Evolutionary conservation across 2,329 filamentous ascomycete species (phyloP).

Genomic region (Sphaerostilbella broomeana): DNA sequence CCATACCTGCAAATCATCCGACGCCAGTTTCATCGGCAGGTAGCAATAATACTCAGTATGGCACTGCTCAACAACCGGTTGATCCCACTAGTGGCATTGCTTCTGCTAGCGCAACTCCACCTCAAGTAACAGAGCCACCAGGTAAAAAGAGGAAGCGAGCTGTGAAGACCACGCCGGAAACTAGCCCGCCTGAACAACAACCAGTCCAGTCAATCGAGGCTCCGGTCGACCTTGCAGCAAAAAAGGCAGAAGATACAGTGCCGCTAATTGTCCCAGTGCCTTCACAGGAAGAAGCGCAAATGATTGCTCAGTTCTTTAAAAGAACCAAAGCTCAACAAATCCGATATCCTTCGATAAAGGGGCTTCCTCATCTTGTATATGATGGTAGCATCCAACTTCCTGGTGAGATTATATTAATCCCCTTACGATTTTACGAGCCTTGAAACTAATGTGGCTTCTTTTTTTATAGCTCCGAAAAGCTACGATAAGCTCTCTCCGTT

Average conservation of each 20-base stretch:
- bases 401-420: conserved; percentile 14
- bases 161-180: conserved; percentile 23
- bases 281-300: conserved; percentile 27
- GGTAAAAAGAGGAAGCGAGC: conserved; percentile 35
- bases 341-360: conserved; percentile 33
- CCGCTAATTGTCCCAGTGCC: conserved; percentile 25
- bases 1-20: conserved; percentile 4
- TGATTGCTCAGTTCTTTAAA: conserved; percentile 34
- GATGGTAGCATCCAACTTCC: conserved; percentile 36
- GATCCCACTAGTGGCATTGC: conserved; percentile 18
- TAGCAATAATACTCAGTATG: conserved; percentile 15
- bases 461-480: conserved; percentile 32
- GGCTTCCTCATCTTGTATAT: conserved; percentile 32
- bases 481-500: conserved; percentile 39
- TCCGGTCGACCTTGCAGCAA: conserved; percentile 22
- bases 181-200: conserved; percentile 23
- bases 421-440: background rate
- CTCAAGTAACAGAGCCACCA: conserved; percentile 22
- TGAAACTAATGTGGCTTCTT: background rate
- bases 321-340: conserved; percentile 31
- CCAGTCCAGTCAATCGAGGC: conserved; percentile 22
- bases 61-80: conserved; percentile 18
- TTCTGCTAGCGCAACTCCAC: conserved; percentile 3
- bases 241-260: conserved; percentile 31
- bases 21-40: background rate